Percentiles rank a stretch among this genome's conserved stretches.
phyloP scores from a whole-genome alignment of 2,329 filamentous ascomycete species.

The Arthrobotrys conoides region DNA sequence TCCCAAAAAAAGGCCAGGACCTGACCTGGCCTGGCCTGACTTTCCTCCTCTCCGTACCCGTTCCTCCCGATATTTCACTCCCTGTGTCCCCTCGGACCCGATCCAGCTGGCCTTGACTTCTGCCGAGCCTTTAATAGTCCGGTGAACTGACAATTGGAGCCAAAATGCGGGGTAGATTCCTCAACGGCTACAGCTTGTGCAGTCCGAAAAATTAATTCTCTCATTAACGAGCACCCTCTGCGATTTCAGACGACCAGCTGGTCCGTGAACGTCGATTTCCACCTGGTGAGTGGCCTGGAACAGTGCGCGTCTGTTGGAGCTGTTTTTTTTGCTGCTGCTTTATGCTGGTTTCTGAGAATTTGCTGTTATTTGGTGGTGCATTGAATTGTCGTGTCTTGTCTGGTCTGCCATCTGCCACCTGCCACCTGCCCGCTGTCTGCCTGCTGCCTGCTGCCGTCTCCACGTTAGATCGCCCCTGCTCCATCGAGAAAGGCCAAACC shows the following conservation, averaged over 20 bases:
- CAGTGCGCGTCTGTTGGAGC: slow-evolving; percentile 48
- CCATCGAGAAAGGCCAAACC: slow-evolving; percentile 6
- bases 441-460: neutral
- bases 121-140: slow-evolving; percentile 26
- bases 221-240: slow-evolving; percentile 55
- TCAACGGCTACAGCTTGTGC: slow-evolving; percentile 30
- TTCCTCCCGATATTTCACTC: slow-evolving; percentile 14
- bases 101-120: slow-evolving; percentile 25
- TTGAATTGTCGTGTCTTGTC: slow-evolving; percentile 21
- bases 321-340: slow-evolving; percentile 34
- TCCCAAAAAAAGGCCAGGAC: slow-evolving; percentile 3
- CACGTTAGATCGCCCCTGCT: slow-evolving; percentile 45
- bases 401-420: neutral
- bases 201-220: slow-evolving; percentile 52
- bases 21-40: neutral
- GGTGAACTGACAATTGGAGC: slow-evolving; percentile 60
- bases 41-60: slow-evolving; percentile 12
- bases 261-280: slow-evolving; percentile 60
- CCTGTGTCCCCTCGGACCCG: slow-evolving; percentile 9
- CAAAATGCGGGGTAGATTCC: slow-evolving; percentile 60
- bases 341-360: slow-evolving; percentile 17
- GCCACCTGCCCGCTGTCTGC: no score
- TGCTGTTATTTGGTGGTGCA: slow-evolving; percentile 18
- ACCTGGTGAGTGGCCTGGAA: slow-evolving; percentile 52
- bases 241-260: slow-evolving; percentile 51